Evolutionary conservation across 345 rosid genomes (phyloP).

Genomic region (Arabidopsis thaliana): TAIR10.1 NC_003071.7:11676501-11677000

Average conservation of each 20-base stretch:
- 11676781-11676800: not conserved
- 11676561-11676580: slow-evolving; percentile 14
- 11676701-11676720: not conserved
- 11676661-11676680: not conserved
- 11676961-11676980: slow-evolving; percentile 83
- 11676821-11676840: not conserved
- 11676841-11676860: slow-evolving; percentile 11
- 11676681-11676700: not conserved
- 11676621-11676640: not conserved
- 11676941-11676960: slow-evolving; percentile 82
- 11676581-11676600: not conserved
- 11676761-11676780: not conserved
- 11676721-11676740: slow-evolving; percentile 3
- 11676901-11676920: slow-evolving; percentile 72
- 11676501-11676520: slow-evolving; percentile 79
- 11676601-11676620: not conserved
- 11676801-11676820: not conserved
- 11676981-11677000: slow-evolving; percentile 88
- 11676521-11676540: slow-evolving; percentile 86
- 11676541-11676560: slow-evolving; percentile 71
- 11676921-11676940: slow-evolving; percentile 85
- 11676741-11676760: slow-evolving; percentile 10
- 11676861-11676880: slow-evolving; percentile 61
- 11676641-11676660: not conserved
- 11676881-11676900: slow-evolving; percentile 81